A percentile compares a stretch with the other conserved stretches of the same genome.
These are phyloP conservation scores for Teratosphaeria destructans DNA, from an alignment of 2,329 filamentous ascomycete species.

Conservation along the genomic window DNA sequence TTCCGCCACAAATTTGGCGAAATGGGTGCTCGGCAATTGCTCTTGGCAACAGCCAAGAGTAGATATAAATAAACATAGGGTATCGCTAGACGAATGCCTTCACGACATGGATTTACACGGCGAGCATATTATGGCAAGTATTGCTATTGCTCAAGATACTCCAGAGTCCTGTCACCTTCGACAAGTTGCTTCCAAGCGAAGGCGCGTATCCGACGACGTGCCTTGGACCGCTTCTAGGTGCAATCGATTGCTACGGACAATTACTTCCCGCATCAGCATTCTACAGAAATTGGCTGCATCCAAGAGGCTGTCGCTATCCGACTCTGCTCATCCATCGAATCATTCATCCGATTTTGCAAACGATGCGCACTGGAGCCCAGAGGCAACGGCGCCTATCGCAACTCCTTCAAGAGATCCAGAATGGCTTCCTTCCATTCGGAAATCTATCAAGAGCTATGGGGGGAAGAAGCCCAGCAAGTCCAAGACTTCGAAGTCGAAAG, in stretches of 20 bases:
- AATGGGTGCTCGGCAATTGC: background rate
- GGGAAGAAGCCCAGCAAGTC: background rate
- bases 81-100: background rate
- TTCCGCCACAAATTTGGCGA: no score
- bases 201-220: constrained; percentile 9
- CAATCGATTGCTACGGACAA: constrained; percentile 32
- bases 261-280: constrained; percentile 31
- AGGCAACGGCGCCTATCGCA: background rate
- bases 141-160: background rate
- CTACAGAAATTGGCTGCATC: constrained; percentile 21
- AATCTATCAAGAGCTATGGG: constrained; percentile 1
- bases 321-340: background rate
- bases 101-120: background rate
- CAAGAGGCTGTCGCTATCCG: background rate
- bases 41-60: background rate
- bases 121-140: background rate
- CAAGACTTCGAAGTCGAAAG: background rate
- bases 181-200: constrained; percentile 4
- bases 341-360: background rate
- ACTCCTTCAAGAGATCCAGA: constrained; percentile 8
- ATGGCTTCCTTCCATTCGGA: constrained; percentile 7
- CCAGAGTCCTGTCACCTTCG: background rate
- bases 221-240: constrained; percentile 35
- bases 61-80: background rate
- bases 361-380: background rate